Conservation (phyloP, 1,139 yeast species). For the Hanseniaspora uvarum region DNA sequence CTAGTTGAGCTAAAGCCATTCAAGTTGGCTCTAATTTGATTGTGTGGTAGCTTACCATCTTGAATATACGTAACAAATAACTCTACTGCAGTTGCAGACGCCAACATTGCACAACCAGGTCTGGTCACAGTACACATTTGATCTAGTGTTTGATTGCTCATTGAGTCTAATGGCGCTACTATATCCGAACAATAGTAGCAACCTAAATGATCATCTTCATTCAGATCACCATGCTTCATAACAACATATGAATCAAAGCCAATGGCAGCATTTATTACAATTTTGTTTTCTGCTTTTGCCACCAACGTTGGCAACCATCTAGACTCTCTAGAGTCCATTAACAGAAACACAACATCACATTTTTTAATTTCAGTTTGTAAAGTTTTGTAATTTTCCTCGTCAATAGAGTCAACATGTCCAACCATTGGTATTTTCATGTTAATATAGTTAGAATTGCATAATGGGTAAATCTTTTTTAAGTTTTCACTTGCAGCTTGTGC, state of each 20-base stretch:
- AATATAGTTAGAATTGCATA: slow-evolving; percentile 54
- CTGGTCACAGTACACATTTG: slow-evolving; percentile 98
- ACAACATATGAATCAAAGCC: slow-evolving; percentile 91
- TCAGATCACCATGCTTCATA: slow-evolving; percentile 69
- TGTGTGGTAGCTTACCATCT: slow-evolving; percentile 37
- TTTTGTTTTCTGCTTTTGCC: slow-evolving; percentile 54
- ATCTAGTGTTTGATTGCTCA: slow-evolving; percentile 76
- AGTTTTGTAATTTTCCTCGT: slow-evolving; percentile 41
- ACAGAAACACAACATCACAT: slow-evolving; percentile 67
- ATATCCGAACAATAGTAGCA: slow-evolving; percentile 95
- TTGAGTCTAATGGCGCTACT: slow-evolving; percentile 82
- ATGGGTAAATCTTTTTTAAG: slow-evolving; percentile 64
- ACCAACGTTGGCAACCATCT: slow-evolving; percentile 92
- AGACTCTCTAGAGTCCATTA: slow-evolving; percentile 91
- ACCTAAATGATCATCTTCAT: slow-evolving; percentile 43
- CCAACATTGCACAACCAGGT: slow-evolving; percentile 87
- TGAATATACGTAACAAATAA: slow-evolving; percentile 66
- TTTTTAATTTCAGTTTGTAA: slow-evolving; percentile 46
- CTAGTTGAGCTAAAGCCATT: slow-evolving; percentile 53
- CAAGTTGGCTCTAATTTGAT: slow-evolving; percentile 80
- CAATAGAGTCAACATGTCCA: slow-evolving; percentile 70
- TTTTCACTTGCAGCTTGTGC: slow-evolving; percentile 70
- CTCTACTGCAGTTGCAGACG: slow-evolving; percentile 81
- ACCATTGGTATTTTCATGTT: slow-evolving; percentile 83
- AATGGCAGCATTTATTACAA: slow-evolving; percentile 81